Evolutionary conservation across 1,284 basidiomycete species (phyloP), one percentile per base, ranked within the genome.

Genomic region (Entoloma clypeatum): DNA sequence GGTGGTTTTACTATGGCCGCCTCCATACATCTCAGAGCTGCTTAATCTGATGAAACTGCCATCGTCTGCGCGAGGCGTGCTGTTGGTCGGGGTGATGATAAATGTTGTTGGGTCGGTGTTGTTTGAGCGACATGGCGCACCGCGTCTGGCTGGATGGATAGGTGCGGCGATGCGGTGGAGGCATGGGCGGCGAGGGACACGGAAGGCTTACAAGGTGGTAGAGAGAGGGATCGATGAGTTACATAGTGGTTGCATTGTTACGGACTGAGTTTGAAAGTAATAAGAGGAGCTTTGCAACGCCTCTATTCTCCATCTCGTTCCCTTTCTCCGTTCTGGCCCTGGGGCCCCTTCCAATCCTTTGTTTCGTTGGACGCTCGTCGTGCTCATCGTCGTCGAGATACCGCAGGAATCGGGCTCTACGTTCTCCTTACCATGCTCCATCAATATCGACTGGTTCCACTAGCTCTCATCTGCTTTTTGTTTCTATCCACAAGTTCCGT

Each of bases 31-130:
- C 38, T 73, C 75, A 18, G 60, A 75, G 11, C 61, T 94, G 33
- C 71, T 99, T 27, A 86, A 89, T 50, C 71, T 99, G 52, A 85
- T 95, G 72, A 59, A 69, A 3, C 68, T 99, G 11, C 91, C 92
- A 0, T 60, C 73, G 33, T 57, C 71, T 11, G 94, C 83, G 51
- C 81, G 90, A 51, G 60, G 77, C 44, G 75, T 80, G 53, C 71
- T 99, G 22, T 67, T 92, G 17, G 60, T 72, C 3, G 79, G 81
- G n/a, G 86, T 86, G 5, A 61, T 79, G 17, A 58, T 81, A 41
- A 98, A 99, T 65, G 75, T 92, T 17, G 66, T 68, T 1, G 53
- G 80, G 11, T 93, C 89, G 23, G 72, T 92, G 59, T 72, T 69
- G 0, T 96, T 87, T 55, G 95, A 99, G 60, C 72, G 77, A 36